Evolutionary conservation across 495 filamentous ascomycete species (phyloP), one percentile per base, ranked within the genome.

Genomic region (Talaromyces liani): DNA sequence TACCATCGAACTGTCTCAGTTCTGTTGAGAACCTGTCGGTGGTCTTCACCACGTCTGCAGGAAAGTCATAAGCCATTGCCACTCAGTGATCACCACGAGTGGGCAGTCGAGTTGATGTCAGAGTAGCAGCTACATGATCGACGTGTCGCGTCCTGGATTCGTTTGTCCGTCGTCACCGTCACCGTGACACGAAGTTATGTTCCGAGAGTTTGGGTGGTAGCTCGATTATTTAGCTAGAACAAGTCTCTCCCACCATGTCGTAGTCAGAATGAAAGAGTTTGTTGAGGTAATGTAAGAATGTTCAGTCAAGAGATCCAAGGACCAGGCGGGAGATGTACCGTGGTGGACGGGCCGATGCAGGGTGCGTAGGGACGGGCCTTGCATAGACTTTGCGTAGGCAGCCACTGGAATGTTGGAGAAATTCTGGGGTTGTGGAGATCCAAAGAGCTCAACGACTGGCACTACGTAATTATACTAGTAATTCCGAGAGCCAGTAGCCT

Each of bases 1-100:
- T 67, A 6, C 45, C 47, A 41, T 75, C 71, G 25, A 74, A 54
- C 25, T 58, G 56, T 20, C 56, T 36, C 31, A 58, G 29, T 36
- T 58, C 27, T 24, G 56, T 22, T 8, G 56, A 33, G 56, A 58
- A 58, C n/a, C 20, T 33, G 31, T 58, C 31, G n/a, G 56, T 58
- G 56, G 56, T 58, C 31, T 20, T 58, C 14, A 58, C 56, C 56
- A 58, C 56, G 18, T 36, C 56, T 24, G 56, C 27, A 25, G 56
- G 56, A 58, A 56, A 58, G 8, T 58, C 29, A 10, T 12, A 25
- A 24, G 56, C 56, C 56, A 58, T 58, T 18, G 27, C 9, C 22
- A 29, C 22, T 56, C 53, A 56, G 27, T 29, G 27, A 56, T 56
- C 20, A 25, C 56, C 56, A 58, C 56, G 27, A 58, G 56, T 31